Conservation (phyloP, 1,284 basidiomycete species). For the Ustilago bromivora region DNA sequence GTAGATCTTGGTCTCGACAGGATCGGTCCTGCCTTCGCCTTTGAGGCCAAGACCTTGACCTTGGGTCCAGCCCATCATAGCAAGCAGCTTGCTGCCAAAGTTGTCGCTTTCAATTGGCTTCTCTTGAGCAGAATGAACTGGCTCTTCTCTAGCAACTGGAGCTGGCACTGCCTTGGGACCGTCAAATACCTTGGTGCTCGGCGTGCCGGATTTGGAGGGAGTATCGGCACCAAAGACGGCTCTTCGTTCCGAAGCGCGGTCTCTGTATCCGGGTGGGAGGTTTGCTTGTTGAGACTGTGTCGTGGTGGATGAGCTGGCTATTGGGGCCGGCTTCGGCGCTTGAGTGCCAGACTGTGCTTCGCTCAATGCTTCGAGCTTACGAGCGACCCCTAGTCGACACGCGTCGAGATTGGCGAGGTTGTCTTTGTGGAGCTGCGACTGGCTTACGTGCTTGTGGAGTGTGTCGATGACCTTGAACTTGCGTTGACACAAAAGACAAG, state of each 20-base stretch:
- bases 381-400: conserved; percentile 30
- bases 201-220: background rate
- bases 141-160: background rate
- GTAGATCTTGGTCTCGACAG: conserved; percentile 51
- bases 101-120: conserved; percentile 44
- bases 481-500: conserved; percentile 53
- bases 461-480: conserved; percentile 49
- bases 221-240: conserved; percentile 50
- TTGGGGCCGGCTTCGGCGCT: background rate
- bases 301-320: background rate
- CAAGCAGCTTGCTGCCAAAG: conserved; percentile 46
- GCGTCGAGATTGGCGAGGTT: conserved; percentile 31
- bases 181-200: conserved; percentile 18
- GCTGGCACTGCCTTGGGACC: conserved; percentile 13
- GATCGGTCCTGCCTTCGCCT: conserved; percentile 30
- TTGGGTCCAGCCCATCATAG: conserved; percentile 51
- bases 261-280: conserved; percentile 24
- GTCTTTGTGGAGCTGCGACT: conserved; percentile 43
- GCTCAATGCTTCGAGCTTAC: conserved; percentile 19
- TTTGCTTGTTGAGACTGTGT: background rate
- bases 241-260: conserved; percentile 51
- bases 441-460: conserved; percentile 32
- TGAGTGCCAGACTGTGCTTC: background rate
- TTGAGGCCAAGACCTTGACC: conserved; percentile 41
- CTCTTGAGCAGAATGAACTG: conserved; percentile 29